Evolutionary conservation across 2,329 filamentous ascomycete genomes (phyloP).

Genomic region (Huntiella savannae): DNA sequence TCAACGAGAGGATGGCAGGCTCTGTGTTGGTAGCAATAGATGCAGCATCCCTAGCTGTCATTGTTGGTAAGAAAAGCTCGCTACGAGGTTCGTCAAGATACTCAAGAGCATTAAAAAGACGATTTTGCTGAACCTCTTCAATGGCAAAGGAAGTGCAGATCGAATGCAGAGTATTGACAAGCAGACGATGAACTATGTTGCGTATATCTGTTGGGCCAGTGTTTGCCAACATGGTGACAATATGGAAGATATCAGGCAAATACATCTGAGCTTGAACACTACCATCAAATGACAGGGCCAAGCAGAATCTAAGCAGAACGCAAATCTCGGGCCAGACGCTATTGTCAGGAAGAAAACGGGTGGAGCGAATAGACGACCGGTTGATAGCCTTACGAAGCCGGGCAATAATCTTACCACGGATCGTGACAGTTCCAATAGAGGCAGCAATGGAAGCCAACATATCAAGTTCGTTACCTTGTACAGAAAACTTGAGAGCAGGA

Average conservation of each 20-base stretch:
- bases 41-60: constrained; percentile 27
- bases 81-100: constrained; percentile 39
- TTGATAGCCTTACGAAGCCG: constrained; percentile 48
- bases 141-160: constrained; percentile 46
- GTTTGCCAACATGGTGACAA: constrained; percentile 52
- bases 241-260: constrained; percentile 49
- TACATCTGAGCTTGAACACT: constrained; percentile 49
- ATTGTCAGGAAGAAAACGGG: constrained; percentile 45
- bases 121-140: constrained; percentile 37
- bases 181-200: constrained; percentile 39
- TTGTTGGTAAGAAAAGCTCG: constrained; percentile 30
- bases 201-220: constrained; percentile 39
- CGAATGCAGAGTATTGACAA: constrained; percentile 49
- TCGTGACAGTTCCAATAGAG: constrained; percentile 43
- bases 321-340: constrained; percentile 52
- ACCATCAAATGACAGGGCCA: constrained; percentile 48
- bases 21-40: constrained; percentile 33
- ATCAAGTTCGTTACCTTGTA: constrained; percentile 38
- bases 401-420: constrained; percentile 46
- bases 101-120: constrained; percentile 36
- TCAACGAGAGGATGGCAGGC: constrained; percentile 7
- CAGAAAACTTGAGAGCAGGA: constrained; percentile 14
- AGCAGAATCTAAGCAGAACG: constrained; percentile 44
- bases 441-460: constrained; percentile 42
- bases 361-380: constrained; percentile 46